These are phyloP conservation scores for Pseudopyricularia javanii DNA, from an alignment of 2,329 filamentous ascomycete species.

Conservation along the genomic window DNA sequence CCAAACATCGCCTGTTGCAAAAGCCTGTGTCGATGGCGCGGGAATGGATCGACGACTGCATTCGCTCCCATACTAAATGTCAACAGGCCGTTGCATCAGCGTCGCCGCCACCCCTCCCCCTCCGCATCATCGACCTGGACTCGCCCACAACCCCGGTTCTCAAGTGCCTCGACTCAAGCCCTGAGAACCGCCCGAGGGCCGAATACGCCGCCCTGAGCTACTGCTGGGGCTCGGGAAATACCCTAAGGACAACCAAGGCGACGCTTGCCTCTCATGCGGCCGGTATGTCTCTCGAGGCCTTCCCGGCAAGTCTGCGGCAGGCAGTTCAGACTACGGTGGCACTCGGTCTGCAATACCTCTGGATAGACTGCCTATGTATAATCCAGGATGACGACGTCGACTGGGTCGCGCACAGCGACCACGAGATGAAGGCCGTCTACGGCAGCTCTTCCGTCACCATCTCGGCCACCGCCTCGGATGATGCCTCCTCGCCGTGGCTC, in stretches of 20 bases:
- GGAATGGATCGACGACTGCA: neutral
- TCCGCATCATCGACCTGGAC: neutral
- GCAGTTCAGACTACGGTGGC: neutral
- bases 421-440: conserved; percentile 1
- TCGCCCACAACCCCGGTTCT: neutral
- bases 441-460: conserved; percentile 4
- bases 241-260: neutral
- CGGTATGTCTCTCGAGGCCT: neutral
- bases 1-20: neutral
- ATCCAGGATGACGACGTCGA: neutral
- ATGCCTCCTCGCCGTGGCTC: conserved; percentile 2
- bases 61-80: neutral
- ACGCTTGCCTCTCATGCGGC: neutral
- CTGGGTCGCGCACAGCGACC: neutral
- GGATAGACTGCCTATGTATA: neutral
- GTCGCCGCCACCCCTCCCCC: neutral
- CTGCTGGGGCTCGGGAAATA: neutral
- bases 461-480: neutral
- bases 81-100: neutral
- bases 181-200: neutral
- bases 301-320: neutral
- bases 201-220: neutral
- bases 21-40: neutral
- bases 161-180: neutral
- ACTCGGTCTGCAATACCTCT: neutral